Conservation (phyloP, 441 rosid species). For the Euphorbia corollata region DNA sequence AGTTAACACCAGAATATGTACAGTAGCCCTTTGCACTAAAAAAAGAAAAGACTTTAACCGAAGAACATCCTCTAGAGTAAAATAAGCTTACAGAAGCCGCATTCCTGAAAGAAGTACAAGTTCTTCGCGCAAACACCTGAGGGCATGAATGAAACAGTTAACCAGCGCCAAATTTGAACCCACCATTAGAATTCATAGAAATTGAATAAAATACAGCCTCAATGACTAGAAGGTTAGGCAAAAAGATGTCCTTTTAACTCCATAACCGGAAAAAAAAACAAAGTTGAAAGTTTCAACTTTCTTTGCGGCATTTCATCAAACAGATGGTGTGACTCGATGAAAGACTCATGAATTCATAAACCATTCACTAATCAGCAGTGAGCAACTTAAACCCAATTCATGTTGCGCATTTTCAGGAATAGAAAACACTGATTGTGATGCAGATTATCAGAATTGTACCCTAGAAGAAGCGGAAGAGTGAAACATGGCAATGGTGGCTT, state of each 20-base stretch:
- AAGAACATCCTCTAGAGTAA: constrained; percentile 37
- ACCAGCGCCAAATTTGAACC: constrained; percentile 3
- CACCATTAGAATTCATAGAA: not conserved
- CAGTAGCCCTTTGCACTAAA: constrained; percentile 36
- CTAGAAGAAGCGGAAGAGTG: constrained; percentile 53
- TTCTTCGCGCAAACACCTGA: constrained; percentile 51
- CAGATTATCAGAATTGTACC: constrained; percentile 22
- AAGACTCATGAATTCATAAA: not conserved
- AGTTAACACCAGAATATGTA: constrained; percentile 34
- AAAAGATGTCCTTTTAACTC: too few relatives aligned
- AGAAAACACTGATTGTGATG: not conserved
- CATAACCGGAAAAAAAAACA: not conserved
- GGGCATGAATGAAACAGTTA: constrained; percentile 7
- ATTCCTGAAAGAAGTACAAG: constrained; percentile 40
- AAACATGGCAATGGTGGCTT: constrained; percentile 55
- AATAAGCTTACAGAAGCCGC: constrained; percentile 32
- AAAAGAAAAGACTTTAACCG: constrained; percentile 40
- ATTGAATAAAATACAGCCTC: not conserved
- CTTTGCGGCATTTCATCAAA: constrained; percentile 34
- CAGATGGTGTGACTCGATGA: constrained; percentile 25
- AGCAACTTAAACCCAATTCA: not conserved
- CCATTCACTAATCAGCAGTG: not conserved
- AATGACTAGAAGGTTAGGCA: too few relatives aligned
- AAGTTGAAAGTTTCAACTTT: not conserved
- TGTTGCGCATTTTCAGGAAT: not conserved